A percentile compares a stretch with the other conserved stretches of the same genome.
Evolutionary conservation across 2,329 filamentous ascomycete species (phyloP).

Genomic region (Fusarium penzigii): DNA sequence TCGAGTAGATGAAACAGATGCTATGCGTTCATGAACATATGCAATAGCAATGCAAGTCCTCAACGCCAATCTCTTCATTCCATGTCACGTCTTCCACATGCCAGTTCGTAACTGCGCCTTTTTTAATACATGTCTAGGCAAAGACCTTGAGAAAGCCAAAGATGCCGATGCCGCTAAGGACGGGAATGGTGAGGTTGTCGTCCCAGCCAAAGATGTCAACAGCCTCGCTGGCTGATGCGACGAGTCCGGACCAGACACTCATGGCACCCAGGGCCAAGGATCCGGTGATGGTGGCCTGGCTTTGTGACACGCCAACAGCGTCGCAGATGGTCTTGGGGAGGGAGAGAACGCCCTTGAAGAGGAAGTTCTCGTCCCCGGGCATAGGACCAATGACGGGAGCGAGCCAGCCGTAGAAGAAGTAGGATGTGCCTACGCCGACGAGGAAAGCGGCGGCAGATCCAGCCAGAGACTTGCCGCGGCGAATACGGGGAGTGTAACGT

Average conservation of each 20-base stretch:
- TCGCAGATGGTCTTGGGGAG: constrained; percentile 63
- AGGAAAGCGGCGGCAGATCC: constrained; percentile 83
- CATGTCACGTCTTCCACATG: constrained; percentile 3
- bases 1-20: neutral
- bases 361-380: constrained; percentile 68
- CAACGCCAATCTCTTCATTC: neutral
- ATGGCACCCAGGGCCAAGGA: constrained; percentile 74
- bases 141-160: constrained; percentile 92
- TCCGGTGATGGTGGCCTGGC: constrained; percentile 66
- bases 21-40: neutral
- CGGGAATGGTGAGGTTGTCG: constrained; percentile 95
- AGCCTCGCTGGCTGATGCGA: constrained; percentile 86
- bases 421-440: constrained; percentile 80
- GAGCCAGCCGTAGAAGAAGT: constrained; percentile 85
- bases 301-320: constrained; percentile 60
- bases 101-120: neutral
- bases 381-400: constrained; percentile 69
- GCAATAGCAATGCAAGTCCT: neutral
- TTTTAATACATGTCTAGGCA: constrained; percentile 46
- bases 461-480: constrained; percentile 87
- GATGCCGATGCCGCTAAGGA: constrained; percentile 83
- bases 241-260: constrained; percentile 84
- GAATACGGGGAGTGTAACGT: constrained; percentile 81
- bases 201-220: constrained; percentile 93
- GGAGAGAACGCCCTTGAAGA: constrained; percentile 77